Percentiles rank a stretch among this genome's conserved stretches.
phyloP scores from a whole-genome alignment of 768 basidiomycete genomes.

The Mycena sanguinolenta region DNA sequence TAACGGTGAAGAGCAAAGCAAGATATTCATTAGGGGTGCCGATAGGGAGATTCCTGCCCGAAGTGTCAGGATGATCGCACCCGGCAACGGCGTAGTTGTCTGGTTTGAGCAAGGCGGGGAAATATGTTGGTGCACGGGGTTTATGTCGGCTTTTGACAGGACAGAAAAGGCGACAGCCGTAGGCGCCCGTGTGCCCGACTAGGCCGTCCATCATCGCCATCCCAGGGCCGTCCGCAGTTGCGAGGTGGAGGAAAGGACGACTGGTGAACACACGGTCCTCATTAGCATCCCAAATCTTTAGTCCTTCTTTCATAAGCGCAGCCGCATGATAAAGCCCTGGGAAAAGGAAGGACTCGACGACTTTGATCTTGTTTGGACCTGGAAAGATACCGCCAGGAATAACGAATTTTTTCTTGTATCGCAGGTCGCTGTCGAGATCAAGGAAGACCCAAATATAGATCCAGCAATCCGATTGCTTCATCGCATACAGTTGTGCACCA shows the following conservation, averaged over 20 bases:
- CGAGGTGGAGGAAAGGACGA: conserved; percentile 40
- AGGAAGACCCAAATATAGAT: conserved; percentile 57
- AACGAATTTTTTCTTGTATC: conserved; percentile 43
- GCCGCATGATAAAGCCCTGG: conserved; percentile 49
- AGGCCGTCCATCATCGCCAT: conserved; percentile 48
- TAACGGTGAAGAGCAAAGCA: conserved; percentile 26
- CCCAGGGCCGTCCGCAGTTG: conserved; percentile 51
- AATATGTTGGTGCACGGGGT: conserved; percentile 46
- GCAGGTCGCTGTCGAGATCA: conserved; percentile 42
- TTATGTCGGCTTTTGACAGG: conserved; percentile 47
- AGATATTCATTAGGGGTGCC: conserved; percentile 31
- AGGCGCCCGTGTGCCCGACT: conserved; percentile 51
- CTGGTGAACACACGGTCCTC: conserved; percentile 32
- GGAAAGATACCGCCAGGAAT: conserved; percentile 41
- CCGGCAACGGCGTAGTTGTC: conserved; percentile 39
- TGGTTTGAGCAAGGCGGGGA: conserved; percentile 46
- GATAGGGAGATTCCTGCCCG: conserved; percentile 27
- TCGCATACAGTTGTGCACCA: conserved; percentile 58
- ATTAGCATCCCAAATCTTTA: conserved; percentile 49
- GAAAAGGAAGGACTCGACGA: conserved; percentile 51
- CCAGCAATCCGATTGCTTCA: conserved; percentile 58
- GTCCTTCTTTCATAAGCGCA: conserved; percentile 47
- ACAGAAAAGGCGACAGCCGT: conserved; percentile 53
- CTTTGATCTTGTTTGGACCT: conserved; percentile 51
- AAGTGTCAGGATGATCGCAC: conserved; percentile 43